Evolutionary conservation across 306 rosid species (phyloP), one percentile per base, ranked within the genome.

Genomic region (Trifolium fragiferum): DNA sequence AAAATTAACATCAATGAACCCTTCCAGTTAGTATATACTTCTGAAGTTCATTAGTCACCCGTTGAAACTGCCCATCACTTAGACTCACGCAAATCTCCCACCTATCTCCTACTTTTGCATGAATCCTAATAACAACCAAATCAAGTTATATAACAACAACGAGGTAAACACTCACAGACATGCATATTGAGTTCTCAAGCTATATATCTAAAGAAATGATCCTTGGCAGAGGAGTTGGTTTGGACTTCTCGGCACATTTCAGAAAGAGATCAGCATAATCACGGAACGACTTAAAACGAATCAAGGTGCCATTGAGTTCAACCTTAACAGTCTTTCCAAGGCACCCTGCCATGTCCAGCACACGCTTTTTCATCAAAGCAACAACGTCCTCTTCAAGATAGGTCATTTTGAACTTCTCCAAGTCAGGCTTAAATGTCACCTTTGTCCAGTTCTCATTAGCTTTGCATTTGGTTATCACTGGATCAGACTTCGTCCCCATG

Each of bases 11-110:
- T 68, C 8, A 74, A 47, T 63, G 6, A 70, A 58, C 60, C 60
- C 11, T 23, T 10, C 18, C 9, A 76, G 49, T 43, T 58, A 67
- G 14, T 54, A 54, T 37, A 37, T 11, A 57, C 74, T 70, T 78
- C 35, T 58, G 10, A 63, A 64, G 59, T 6, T 37, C 11, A n/a
- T 33, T 8, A 58, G 35, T 70, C 66, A 92, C 97, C 97, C 92
- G 99, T 47, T 94, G 97, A 84, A 94, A 94, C 63, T 94, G 96
- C 10, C 97, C 97, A 47, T 94, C 99, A 50, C 97, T 91, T 54
- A 92, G 82, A 80, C 95, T 91, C 76, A 83, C 96, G 16, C 96
- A 84, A n/a, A 94, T 81, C 82, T 94, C 97, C 99, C 97, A 94
- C 86, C 99, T 87, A 11, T 90, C 98, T 69, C 91, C 92, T 12